A percentile compares a stretch with the other conserved stretches of the same genome.
phyloP scores from a whole-genome alignment of 2,329 filamentous ascomycete genomes.

The Geosmithia flava region DNA sequence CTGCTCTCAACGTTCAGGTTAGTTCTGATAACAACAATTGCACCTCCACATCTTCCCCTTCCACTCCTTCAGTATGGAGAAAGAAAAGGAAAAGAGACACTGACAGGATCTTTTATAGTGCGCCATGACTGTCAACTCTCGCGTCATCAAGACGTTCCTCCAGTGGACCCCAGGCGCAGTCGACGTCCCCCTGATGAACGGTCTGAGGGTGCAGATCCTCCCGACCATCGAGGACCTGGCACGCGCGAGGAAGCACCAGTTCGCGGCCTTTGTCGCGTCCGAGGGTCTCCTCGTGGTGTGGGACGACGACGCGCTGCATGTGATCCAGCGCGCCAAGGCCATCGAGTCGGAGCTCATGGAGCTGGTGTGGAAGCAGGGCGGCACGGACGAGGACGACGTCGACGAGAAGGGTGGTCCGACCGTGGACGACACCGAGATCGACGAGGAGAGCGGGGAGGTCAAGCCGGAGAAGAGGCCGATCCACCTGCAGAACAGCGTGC shows the following conservation, averaged over 20 bases:
- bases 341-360: constrained; percentile 71
- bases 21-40: no score
- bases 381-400: constrained; percentile 31
- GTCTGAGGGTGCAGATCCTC: constrained; percentile 64
- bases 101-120: constrained; percentile 36
- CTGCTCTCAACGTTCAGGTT: constrained; percentile 61
- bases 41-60: no score
- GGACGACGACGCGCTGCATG: constrained; percentile 66
- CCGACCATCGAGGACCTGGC: constrained; percentile 59
- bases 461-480: constrained; percentile 53
- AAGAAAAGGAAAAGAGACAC: no score
- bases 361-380: constrained; percentile 56
- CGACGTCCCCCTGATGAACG: constrained; percentile 65
- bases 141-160: constrained; percentile 68
- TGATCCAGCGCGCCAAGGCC: constrained; percentile 55
- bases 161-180: constrained; percentile 60
- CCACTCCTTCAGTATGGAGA: no score
- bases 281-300: constrained; percentile 65
- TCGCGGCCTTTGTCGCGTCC: constrained; percentile 64
- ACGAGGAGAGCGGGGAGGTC: constrained; percentile 59
- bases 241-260: constrained; percentile 64
- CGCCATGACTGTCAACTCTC: constrained; percentile 70
- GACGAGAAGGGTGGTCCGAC: constrained; percentile 35
- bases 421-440: constrained; percentile 43
- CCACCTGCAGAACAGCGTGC: constrained; percentile 56